Percentiles rank a stretch among this genome's conserved stretches.
Conservation (phyloP, 495 filamentous ascomycete species). For the Penicillium turbatum region DNA sequence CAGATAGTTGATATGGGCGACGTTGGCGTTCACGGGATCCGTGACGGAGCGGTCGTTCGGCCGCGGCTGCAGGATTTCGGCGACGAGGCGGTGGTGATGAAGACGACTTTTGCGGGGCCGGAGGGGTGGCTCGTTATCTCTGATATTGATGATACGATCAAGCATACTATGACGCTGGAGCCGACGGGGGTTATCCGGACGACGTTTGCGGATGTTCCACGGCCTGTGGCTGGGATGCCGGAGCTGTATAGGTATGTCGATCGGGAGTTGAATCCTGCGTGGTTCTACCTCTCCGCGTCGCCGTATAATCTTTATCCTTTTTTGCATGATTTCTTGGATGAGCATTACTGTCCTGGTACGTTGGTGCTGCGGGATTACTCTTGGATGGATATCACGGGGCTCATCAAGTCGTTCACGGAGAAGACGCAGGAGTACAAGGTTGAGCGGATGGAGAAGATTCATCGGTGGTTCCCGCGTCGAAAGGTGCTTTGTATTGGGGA, state of each 20-base stretch:
- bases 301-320: conserved; percentile 94
- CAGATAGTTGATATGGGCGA: conserved; percentile 46
- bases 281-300: conserved; percentile 91
- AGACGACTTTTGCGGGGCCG: conserved; percentile 67
- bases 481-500: conserved; percentile 85
- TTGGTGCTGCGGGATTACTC: conserved; percentile 78
- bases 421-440: conserved; percentile 85
- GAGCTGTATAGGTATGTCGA: conserved; percentile 69
- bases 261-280: conserved; percentile 58
- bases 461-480: conserved; percentile 67
- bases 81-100: conserved; percentile 49
- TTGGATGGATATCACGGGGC: conserved; percentile 79
- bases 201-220: conserved; percentile 73
- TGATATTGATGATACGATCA: conserved; percentile 96
- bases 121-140: conserved; percentile 87
- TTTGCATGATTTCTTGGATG: conserved; percentile 62
- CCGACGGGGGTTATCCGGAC: conserved; percentile 73
- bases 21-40: conserved; percentile 14
- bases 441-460: conserved; percentile 72
- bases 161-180: conserved; percentile 76
- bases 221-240: conserved; percentile 75
- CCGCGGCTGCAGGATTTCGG: conserved; percentile 33
- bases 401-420: conserved; percentile 73
- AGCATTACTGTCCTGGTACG: conserved; percentile 70
- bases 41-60: conserved; percentile 28